Conservation (phyloP, 805 yeast genomes). For the Lachancea kluyveri region DNA sequence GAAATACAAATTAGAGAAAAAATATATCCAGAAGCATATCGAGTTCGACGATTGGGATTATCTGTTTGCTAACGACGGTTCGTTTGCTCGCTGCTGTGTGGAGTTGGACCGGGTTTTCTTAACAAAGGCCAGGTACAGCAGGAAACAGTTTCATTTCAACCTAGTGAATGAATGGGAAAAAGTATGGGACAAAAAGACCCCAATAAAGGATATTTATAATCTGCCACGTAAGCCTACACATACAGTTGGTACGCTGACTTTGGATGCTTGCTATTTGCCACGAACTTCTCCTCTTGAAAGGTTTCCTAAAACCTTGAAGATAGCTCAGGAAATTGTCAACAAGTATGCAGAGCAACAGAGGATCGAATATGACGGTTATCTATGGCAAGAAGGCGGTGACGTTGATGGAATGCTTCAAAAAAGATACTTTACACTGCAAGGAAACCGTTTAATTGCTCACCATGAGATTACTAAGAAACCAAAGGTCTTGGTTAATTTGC, state of each 20-base stretch:
- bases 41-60: constrained; percentile 52
- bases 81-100: constrained; percentile 75
- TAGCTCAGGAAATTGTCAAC: constrained; percentile 39
- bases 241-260: constrained; percentile 58
- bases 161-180: constrained; percentile 70
- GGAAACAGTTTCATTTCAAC: constrained; percentile 8
- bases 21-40: constrained; percentile 44
- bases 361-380: constrained; percentile 52
- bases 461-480: constrained; percentile 64
- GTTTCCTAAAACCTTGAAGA: constrained; percentile 62
- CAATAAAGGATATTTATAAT: constrained; percentile 8
- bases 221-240: constrained; percentile 42
- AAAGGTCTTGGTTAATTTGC: constrained; percentile 68
- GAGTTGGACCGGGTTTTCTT: constrained; percentile 26
- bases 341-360: constrained; percentile 33
- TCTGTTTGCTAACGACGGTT: constrained; percentile 77
- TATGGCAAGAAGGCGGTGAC: constrained; percentile 92
- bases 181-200: constrained; percentile 7
- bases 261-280: constrained; percentile 65
- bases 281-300: constrained; percentile 53
- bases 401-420: constrained; percentile 59
- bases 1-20: constrained; percentile 34
- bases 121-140: constrained; percentile 10
- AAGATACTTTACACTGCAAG: constrained; percentile 68
- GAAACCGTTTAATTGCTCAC: constrained; percentile 68